Evolutionary conservation across 129 eudicot species (phyloP).

Genomic region (Apium graveolens): DNA sequence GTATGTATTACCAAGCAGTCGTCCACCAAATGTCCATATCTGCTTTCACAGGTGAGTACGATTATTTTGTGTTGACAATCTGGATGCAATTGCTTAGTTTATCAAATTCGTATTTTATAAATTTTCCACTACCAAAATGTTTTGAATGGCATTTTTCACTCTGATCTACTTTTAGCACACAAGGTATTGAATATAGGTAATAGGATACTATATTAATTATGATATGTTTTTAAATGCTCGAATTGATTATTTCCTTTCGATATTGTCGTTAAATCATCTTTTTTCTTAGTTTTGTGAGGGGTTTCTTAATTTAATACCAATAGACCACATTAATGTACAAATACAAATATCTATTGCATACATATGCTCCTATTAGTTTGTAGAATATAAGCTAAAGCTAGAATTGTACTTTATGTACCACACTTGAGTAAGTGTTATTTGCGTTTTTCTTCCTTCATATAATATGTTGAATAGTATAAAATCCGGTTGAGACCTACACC

Average conservation of each 20-base stretch:
- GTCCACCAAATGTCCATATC: conserved; percentile 46
- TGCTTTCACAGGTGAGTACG: conserved; percentile 86
- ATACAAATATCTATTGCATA: neutral
- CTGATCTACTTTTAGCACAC: neutral
- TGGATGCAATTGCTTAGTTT: neutral
- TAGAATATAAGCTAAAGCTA: neutral
- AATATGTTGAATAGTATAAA: no score
- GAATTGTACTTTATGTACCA: neutral
- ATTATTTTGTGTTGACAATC: neutral
- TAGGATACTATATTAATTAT: neutral
- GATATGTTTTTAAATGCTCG: neutral
- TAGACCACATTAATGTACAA: neutral
- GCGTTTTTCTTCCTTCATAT: no score
- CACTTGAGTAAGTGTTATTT: neutral
- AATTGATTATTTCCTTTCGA: neutral
- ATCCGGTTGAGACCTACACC: no score
- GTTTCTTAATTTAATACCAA: neutral
- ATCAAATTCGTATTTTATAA: neutral
- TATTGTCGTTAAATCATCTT: neutral
- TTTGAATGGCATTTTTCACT: neutral
- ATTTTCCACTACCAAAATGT: neutral
- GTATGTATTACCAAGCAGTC: conserved; percentile 28
- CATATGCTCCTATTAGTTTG: neutral
- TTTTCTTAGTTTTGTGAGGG: neutral
- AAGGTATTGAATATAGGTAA: neutral